These are phyloP conservation scores for Pythium pectinolyticum DNA, from an alignment of 352 stramenopile species.

Conservation along the genomic window DNA sequence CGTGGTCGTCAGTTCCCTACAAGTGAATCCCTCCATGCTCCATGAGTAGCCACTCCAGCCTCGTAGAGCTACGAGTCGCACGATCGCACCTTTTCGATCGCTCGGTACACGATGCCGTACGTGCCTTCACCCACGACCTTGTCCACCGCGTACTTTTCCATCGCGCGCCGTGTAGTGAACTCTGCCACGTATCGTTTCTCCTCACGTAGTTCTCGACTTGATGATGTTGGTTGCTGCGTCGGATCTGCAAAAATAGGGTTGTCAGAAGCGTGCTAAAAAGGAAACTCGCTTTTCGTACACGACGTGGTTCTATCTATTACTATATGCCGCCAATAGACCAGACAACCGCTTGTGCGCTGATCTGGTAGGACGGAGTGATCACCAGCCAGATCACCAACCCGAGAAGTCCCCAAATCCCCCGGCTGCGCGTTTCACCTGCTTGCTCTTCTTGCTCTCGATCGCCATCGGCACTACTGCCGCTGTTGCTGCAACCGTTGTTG, in stretches of 20 bases:
- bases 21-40: neutral
- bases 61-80: neutral
- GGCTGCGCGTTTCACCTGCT: conserved; percentile 31
- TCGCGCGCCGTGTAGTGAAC: conserved; percentile 18
- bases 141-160: conserved; percentile 82
- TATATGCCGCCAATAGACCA: too few species aligned
- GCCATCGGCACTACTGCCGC: conserved; percentile 31
- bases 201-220: too few species aligned
- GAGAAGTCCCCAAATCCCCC: conserved; percentile 81
- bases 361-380: too few species aligned
- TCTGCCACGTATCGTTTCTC: too few species aligned
- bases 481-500: conserved; percentile 19
- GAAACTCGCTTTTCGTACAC: neutral
- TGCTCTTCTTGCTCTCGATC: conserved; percentile 82
- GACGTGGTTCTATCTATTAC: too few species aligned
- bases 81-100: conserved; percentile 61
- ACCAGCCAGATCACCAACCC: conserved; percentile 65
- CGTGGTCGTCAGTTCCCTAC: conserved; percentile 58
- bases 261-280: neutral
- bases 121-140: conserved; percentile 84
- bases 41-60: neutral
- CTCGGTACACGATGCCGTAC: conserved; percentile 82
- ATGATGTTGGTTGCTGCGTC: neutral
- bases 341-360: too few species aligned
- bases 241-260: conserved; percentile 10